Evolutionary conservation across 2,329 filamentous ascomycete species (phyloP), one percentile per base, ranked within the genome.

Genomic region (Trichoderma citrinoviride): DNA sequence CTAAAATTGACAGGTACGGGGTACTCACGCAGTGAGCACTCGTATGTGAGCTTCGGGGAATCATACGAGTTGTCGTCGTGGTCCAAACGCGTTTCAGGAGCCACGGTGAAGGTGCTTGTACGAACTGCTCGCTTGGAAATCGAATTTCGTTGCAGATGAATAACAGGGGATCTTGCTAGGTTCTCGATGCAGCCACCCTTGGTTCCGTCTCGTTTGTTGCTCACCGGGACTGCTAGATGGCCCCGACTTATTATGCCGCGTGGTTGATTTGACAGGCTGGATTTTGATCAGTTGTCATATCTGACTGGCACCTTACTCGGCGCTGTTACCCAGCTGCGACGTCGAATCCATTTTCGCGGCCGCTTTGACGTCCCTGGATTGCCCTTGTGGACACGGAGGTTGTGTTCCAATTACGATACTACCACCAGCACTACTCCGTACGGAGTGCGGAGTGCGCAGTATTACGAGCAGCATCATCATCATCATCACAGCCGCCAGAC

Each of bases 231-330:
- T 54, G 40, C 40, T 33, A 21, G 40, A 53, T 44, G 58, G 58
- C 25, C 25, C 58, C 49, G 41, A 23, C 40, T 17, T 44, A 47
- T 62, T 49, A 19, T 62, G 17, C 49, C 49, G 47, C 49, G 40
- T 53, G 25, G 52, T 43, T 50, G 27, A 49, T 56, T 49, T 64
- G 19, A 56, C 50, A 64, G 43, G 29, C 47, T 37, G 25, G 21
- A 15, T 25, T 40, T 44, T 61, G 55, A 33, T 65, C 63, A 65
- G 46, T 46, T 65, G 40, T 65, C 63, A 65, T 25, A 61, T 65
- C 61, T 61, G 17, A 12, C 17, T 52, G 19, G 47, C 4, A 50
- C n/a, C 47, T 7, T 25, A 27, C 27, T 65, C 63, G 56, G 63
- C 63, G 56, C 40, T 61, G 55, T 61, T 61, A 49, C 55, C 56